Base-by-base conservation (phyloP, 139 green algal species). In the Chlamydomonas incerta region DNA sequence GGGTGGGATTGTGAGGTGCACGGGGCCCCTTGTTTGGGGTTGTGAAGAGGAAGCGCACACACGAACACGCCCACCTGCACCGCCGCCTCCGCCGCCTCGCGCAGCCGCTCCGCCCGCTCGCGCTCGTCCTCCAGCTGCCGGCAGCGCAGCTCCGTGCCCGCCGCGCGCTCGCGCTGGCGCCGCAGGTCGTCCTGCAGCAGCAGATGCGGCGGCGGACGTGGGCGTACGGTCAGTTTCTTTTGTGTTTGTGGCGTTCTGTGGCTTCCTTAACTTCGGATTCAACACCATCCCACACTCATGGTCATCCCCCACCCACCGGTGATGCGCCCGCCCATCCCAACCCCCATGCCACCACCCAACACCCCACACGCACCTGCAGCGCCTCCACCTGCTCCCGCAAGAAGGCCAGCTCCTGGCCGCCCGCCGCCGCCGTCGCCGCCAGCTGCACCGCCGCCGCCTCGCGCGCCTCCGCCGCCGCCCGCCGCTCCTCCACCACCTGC, bases 111-210 rank as follows among this genome's bases (percentile, higher is more conserved):
- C 1, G 46, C 62, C 29, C 77, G 77, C 9, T 74, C 63, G 15
- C 77, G 77, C 77, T 83, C 77, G 41, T 83, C 77, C 60, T 83
- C 63, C 29, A 65, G 13, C 41, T 74, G 63, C 63, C 63, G 77
- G 33, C 65, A 9, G 6, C 63, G 41, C 29, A 66, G 14, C 24
- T 83, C 63, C 29, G 52, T 8, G 3, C 52, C 31, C 5, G 77
- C 3, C 24, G 9, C 9, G 37, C 31, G 10, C 46, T 83, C 63
- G 62, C 77, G 63, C 63, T 74, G 63, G 18, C 47, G 41, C 3
- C 14, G 15, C 63, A 83, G 63, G 18, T 83, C 41, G 1, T 83
- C 65, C 77, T 82, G 75, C 20, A 15, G 67, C 20, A 31, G 28
- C 62, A 68, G 11, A 50, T 13, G 41, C 41, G 41, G 41, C 41